A percentile compares a stretch with the other conserved stretches of the same genome.
Conservation (phyloP, 2,329 filamentous ascomycete genomes). For the Escovopsis weberi region DNA sequence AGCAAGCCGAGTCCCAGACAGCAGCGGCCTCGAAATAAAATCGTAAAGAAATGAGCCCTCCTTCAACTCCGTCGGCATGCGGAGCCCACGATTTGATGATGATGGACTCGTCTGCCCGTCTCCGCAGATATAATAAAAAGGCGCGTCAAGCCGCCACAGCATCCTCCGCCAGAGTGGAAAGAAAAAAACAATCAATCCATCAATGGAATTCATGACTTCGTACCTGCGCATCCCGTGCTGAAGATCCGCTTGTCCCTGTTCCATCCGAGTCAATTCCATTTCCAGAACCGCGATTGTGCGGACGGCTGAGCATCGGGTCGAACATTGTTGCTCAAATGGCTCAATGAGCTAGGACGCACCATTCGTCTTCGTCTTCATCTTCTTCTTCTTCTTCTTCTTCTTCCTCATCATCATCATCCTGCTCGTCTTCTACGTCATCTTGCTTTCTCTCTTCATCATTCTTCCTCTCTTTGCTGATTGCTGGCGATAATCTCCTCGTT, state of each 20-base stretch:
- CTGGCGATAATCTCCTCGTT: too few species aligned
- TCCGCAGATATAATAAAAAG: background rate
- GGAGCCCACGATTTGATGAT: background rate
- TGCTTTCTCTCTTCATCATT: too few species aligned
- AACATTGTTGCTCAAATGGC: background rate
- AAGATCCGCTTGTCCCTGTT: constrained; percentile 91
- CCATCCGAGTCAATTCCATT: constrained; percentile 4
- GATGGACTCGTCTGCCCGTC: background rate
- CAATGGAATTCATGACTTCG: constrained; percentile 8
- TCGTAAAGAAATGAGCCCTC: background rate
- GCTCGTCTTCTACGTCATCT: too few species aligned
- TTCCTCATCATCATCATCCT: constrained; percentile 17
- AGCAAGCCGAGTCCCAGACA: background rate
- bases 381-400: constrained; percentile 29
- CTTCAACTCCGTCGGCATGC: background rate
- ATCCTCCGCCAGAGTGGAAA: too few species aligned
- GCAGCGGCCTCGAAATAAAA: background rate
- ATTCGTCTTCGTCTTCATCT: constrained; percentile 83
- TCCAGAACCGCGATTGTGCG: background rate
- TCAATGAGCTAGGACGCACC: constrained; percentile 41
- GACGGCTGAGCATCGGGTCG: constrained; percentile 14
- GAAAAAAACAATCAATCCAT: too few species aligned
- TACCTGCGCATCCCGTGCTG: constrained; percentile 87
- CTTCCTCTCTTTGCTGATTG: too few species aligned
- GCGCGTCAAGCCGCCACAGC: too few species aligned